Base-by-base conservation (phyloP, 352 stramenopile genomes). In the Phytopythium boreale region DNA sequence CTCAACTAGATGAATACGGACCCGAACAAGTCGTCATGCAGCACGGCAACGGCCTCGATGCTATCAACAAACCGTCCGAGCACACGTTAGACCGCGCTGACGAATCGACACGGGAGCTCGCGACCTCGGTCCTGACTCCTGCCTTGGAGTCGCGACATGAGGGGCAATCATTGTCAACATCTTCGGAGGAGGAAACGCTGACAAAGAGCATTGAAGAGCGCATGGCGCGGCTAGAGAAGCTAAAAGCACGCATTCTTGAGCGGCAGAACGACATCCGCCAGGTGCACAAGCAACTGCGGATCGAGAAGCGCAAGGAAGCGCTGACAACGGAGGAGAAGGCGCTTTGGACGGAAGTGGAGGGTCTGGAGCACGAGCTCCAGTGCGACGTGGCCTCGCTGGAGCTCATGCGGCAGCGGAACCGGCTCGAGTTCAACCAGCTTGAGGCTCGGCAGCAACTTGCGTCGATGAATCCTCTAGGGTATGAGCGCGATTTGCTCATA, bases 191-290 rank as follows among this genome's bases (percentile, higher is more conserved):
- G 5, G 80, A 84, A 26, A 50, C 68, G 9, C 55, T 89, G 10
- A 76, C 72, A 4, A 88, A 83, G 22, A 92, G 81, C 61, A 87
- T 92, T 57, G 79, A 92, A 56, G 81, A 85, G 59, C 76, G 88
- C 56, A 72, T 55, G 2, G 69, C 75, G 47, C 69, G 82, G 2
- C 66, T 90, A 27, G 70, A 86, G 36, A 36, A 62, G n/a, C 66
- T 92, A 27, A 85, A 72, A 20, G 51, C 71, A 20, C 56, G 64
- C 34, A 79, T 92, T 58, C 50, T 76, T 24, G 61, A 64, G 17
- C 76, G 80, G 10, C 87, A 84, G 59, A 49, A 58, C 36, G 78
- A 85, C 39, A 70, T 86, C 22, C 11, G 70, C 17, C 34, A 26
- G 0, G 71, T 89, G 5, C 79, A 90, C 41, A 74, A 75, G 41